Conservation (phyloP, 2,329 filamentous ascomycete species). For the Xylariaceae sp. region DNA sequence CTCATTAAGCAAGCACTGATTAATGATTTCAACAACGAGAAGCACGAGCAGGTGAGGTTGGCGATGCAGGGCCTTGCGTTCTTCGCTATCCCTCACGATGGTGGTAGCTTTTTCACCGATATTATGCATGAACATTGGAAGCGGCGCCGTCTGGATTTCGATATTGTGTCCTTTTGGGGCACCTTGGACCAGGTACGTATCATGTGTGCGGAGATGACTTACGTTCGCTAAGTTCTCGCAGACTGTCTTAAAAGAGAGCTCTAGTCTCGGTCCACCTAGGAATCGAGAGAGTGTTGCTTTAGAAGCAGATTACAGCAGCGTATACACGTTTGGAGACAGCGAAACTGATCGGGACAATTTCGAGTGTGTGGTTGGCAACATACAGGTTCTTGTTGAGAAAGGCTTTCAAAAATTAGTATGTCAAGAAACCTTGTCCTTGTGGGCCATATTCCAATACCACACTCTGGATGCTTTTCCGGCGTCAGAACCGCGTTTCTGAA, state of each 20-base stretch:
- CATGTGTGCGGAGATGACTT: background rate
- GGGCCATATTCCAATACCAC: too few species aligned
- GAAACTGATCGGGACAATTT: constrained; percentile 25
- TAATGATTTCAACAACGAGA: constrained; percentile 35
- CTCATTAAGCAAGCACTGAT: constrained; percentile 41
- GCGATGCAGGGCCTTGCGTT: constrained; percentile 34
- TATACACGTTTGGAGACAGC: constrained; percentile 30
- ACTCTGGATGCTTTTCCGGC: too few species aligned
- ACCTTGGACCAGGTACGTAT: constrained; percentile 29
- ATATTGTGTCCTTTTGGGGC: constrained; percentile 36
- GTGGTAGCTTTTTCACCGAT: constrained; percentile 32
- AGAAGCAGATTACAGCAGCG: constrained; percentile 21
- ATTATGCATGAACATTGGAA: constrained; percentile 26
- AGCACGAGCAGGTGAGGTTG: constrained; percentile 31
- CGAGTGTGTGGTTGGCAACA: constrained; percentile 20
- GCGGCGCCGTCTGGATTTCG: constrained; percentile 3
- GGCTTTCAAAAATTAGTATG: too few species aligned
- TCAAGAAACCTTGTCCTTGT: too few species aligned
- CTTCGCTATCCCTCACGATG: constrained; percentile 39
- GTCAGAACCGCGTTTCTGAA: too few species aligned
- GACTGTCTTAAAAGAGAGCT: constrained; percentile 24
- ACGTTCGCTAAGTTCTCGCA: background rate
- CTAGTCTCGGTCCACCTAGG: constrained; percentile 19
- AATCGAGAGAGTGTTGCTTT: constrained; percentile 27
- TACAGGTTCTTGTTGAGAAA: constrained; percentile 12